phyloP scores from a whole-genome alignment of 306 rosid species.

The Lagenaria siceraria region DNA sequence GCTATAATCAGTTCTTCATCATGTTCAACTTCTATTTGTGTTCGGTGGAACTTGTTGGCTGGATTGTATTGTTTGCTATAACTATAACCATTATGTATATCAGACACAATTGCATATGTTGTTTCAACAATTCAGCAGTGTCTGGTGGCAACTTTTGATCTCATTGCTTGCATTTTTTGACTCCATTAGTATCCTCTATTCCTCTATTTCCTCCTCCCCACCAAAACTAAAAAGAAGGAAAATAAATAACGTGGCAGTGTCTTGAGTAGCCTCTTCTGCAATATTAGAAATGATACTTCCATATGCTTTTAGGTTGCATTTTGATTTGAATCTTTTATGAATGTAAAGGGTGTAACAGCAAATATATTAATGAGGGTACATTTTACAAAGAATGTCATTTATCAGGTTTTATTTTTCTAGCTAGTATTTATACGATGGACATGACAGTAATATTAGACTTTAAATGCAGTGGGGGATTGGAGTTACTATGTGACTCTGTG shows the following conservation, averaged over 20 bases:
- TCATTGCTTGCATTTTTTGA: background rate
- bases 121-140: background rate
- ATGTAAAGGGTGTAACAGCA: background rate
- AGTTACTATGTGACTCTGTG: conserved; percentile 81
- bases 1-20: background rate
- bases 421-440: background rate
- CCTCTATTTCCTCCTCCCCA: background rate
- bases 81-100: background rate
- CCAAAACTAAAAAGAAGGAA: background rate
- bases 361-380: background rate
- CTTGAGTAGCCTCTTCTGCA: background rate
- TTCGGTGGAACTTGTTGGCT: background rate
- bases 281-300: background rate
- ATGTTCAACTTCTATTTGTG: background rate
- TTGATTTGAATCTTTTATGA: background rate
- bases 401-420: background rate
- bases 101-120: background rate
- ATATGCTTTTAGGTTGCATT: background rate
- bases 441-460: background rate
- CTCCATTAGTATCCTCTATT: background rate
- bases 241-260: background rate
- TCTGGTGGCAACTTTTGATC: background rate
- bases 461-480: conserved; percentile 70
- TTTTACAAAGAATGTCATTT: background rate
- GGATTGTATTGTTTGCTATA: background rate